phyloP scores from a whole-genome alignment of 2,329 filamentous ascomycete species.

The Aspergillus sp. region DNA sequence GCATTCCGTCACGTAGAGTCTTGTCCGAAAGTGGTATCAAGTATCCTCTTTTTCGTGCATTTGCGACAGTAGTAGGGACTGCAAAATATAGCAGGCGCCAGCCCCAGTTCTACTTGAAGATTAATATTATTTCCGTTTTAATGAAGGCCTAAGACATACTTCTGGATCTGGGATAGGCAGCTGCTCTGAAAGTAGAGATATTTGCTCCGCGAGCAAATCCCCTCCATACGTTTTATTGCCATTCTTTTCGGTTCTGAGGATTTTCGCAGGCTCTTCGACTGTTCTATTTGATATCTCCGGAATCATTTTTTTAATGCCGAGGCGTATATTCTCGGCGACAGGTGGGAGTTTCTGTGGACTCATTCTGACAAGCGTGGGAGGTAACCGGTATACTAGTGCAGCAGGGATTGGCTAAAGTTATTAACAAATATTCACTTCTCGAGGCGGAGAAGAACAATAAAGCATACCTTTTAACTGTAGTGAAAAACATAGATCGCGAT shows the following conservation, averaged over 20 bases:
- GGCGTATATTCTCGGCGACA: background rate
- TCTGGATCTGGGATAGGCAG: background rate
- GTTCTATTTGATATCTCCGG: background rate
- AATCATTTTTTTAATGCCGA: background rate
- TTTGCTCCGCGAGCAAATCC: background rate
- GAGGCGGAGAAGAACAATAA: too few relatives aligned
- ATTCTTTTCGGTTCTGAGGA: background rate
- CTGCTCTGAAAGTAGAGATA: background rate
- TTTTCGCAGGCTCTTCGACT: background rate
- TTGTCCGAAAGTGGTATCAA: background rate
- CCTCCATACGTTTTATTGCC: background rate
- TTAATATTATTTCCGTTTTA: background rate
- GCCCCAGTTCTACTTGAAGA: background rate
- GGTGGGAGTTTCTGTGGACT: background rate
- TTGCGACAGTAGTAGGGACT: background rate
- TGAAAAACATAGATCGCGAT: too few relatives aligned
- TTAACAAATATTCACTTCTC: too few relatives aligned
- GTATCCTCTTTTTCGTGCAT: background rate
- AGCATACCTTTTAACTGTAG: too few relatives aligned
- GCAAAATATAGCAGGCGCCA: background rate
- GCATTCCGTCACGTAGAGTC: background rate
- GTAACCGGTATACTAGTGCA: too few relatives aligned
- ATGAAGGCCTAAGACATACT: background rate
- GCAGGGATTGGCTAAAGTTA: too few relatives aligned
- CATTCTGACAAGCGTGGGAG: too few relatives aligned